Evolutionary conservation across 176 grass and related monocot genomes (phyloP), one percentile per base, ranked within the genome.

Genomic region (Guadua angustifolia): DNA sequence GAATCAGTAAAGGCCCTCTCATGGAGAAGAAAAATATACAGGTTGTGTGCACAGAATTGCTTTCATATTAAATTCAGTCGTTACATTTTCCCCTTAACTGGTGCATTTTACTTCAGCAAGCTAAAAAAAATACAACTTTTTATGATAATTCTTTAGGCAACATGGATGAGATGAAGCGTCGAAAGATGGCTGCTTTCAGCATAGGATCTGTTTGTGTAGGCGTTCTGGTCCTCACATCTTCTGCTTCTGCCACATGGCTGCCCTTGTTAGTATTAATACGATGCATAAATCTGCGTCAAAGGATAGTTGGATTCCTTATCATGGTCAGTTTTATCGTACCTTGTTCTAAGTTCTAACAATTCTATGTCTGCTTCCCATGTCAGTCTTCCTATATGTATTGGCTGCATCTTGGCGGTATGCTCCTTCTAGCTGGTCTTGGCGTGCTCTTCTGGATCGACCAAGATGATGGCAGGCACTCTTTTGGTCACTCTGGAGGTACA

Each of bases 401-500:
- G 52, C n/a, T 95, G 96, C 74, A 49, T 59, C 25, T 87, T 46
- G 96, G 96, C 8, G 52, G 57, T 26, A 56, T 99, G 44, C 68
- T 99, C 35, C 85, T 99, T 36, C n/a, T 95, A 33, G 69, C 77
- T 62, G 91, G 96, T 79, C 93, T 99, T 22, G 74, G 76, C 24
- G 7, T 86, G 14, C 88, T 99, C 74, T 92, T 29, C 74, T 94
- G 85, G 50, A 94, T 94, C 4, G 88, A 99, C 42, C 96, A 99
- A 87, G 96, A 99, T 86, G 85, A 92, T 69, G 89, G 93, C 51
- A 85, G 96, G 7, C 93, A 99, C 84, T 90, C 85, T 83, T 99
- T 99, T 71, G 96, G 96, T 52, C 78, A 94, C 44, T 67, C 91
- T 19, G 93, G 96, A 88, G 96, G 96, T 95, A 87, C 45, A 72